Evolutionary conservation across 768 basidiomycete genomes (phyloP).

Genomic region (button mushroom (Agaricus bisporus)): DNA sequence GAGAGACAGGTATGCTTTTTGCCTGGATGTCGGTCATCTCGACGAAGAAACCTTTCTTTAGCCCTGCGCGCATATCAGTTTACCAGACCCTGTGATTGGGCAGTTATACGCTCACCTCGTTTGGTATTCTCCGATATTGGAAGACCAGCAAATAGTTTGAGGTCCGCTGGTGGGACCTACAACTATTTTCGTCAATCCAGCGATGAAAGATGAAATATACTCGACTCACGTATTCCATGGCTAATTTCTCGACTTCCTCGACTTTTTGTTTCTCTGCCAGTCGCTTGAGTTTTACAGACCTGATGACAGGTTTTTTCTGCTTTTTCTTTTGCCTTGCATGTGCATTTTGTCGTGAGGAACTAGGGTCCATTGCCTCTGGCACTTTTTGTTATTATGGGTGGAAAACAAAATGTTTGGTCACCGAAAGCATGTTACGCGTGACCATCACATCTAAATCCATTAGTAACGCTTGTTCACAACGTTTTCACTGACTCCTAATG

Average conservation of each 20-base stretch:
- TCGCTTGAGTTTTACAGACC: conserved; percentile 32
- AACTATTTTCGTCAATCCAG: conserved; percentile 10
- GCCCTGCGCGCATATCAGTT: conserved; percentile 37
- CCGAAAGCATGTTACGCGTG: not conserved
- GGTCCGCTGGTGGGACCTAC: conserved; percentile 45
- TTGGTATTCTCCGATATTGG: conserved; percentile 76
- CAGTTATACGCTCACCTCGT: conserved; percentile 39
- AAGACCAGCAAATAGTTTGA: conserved; percentile 63
- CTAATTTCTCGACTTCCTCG: conserved; percentile 43
- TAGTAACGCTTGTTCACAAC: too few relatives aligned
- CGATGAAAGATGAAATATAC: not conserved
- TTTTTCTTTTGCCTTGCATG: conserved; percentile 15
- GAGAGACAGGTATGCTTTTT: conserved; percentile 81
- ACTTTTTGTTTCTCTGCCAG: conserved; percentile 42
- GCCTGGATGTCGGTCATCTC: conserved; percentile 92
- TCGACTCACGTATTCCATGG: conserved; percentile 41
- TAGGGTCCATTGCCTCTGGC: not conserved
- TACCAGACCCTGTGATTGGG: not conserved
- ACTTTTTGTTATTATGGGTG: not conserved
- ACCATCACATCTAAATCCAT: not conserved
- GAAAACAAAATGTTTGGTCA: not conserved
- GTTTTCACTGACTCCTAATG: not conserved
- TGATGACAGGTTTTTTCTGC: conserved; percentile 13
- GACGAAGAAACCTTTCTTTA: conserved; percentile 82
- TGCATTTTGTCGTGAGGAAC: conserved; percentile 14